These are phyloP conservation scores for Arthrobotrys conoides DNA, from an alignment of 2,329 filamentous ascomycete species.

Conservation along the genomic window DNA sequence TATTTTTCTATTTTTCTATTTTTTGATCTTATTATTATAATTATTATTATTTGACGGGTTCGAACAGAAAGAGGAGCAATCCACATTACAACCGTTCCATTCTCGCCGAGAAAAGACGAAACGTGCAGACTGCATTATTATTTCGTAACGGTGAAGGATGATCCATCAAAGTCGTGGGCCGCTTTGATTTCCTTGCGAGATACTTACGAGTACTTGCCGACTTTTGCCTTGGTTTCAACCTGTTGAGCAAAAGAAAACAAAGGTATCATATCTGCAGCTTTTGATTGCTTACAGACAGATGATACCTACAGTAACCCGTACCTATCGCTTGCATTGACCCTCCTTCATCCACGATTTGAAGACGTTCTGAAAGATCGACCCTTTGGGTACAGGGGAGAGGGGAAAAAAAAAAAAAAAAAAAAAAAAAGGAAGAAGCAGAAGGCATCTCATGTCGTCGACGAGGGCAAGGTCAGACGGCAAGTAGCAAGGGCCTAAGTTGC, in stretches of 20 bases:
- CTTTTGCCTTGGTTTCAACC: background rate
- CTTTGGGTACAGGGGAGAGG: constrained; percentile 1
- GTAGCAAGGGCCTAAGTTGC: constrained; percentile 53
- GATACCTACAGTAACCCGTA: background rate
- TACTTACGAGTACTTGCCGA: constrained; percentile 17
- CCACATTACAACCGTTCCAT: constrained; percentile 33
- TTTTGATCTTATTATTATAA: too few species aligned
- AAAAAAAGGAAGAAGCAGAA: background rate
- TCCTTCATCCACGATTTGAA: constrained; percentile 17
- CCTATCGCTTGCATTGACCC: constrained; percentile 48
- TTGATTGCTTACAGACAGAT: constrained; percentile 39
- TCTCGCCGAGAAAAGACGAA: constrained; percentile 50
- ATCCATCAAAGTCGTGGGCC: constrained; percentile 27
- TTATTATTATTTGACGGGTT: constrained; percentile 9
- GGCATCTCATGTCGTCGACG: constrained; percentile 45
- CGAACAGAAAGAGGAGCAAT: constrained; percentile 13
- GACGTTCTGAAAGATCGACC: constrained; percentile 17
- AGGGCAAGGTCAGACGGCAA: constrained; percentile 54
- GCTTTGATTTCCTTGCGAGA: constrained; percentile 29
- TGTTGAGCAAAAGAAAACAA: constrained; percentile 34
- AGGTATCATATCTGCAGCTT: constrained; percentile 23
- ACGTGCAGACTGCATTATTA: constrained; percentile 36
- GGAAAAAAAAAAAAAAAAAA: background rate
- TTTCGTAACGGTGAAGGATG: constrained; percentile 44
- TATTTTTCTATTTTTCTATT: background rate